Evolutionary conservation across 805 yeast genomes (phyloP), one percentile per base, ranked within the genome.

Genomic region (Clavispora fructus): DNA sequence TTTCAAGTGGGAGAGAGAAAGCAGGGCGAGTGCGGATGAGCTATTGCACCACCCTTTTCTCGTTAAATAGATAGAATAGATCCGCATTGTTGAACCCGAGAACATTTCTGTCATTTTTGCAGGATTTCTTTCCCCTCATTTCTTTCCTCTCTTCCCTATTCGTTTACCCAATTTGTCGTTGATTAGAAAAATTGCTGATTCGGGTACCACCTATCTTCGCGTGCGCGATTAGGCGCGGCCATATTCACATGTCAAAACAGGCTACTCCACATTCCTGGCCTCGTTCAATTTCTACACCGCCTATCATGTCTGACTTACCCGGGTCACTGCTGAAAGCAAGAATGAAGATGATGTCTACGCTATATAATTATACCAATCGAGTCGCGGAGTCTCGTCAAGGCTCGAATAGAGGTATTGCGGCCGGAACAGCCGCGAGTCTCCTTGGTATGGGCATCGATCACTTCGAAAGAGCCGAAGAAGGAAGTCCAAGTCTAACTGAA

Each of bases 381-480:
- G 35, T 58, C 6, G 65, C 70, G 1, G 67, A 59, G 13, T 54
- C 54, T 35, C 44, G 60, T 13, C 39, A 56, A 9, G 64, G 64
- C 9, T 48, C 59, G 16, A 61, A 58, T 47, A 49, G 67, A 39
- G 71, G 71, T 0, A 32, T 67, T 12, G 73, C 70, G 1, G 70
- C 71, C 4, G 67, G 63, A 26, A 62, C 71, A 8, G 72, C 72
- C 2, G 69, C 73, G 4, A 58, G 67, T 5, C 47, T 68, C 13
- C 40, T 69, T 12, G 65, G 64, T 25, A 53, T 64, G 57, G 69
- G 71, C 7, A 47, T 65, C 8, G 71, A 64, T 27, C 47, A 40
- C 9, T 13, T 47, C 9, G 55, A 54, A 19, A 31, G 35, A 17
- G 29, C 19, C 30, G 39, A 32, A 13, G 39, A 30, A 8, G 26